Evolutionary conservation across 495 filamentous ascomycete genomes (phyloP).

Genomic region (Xylaria nigripes): DNA sequence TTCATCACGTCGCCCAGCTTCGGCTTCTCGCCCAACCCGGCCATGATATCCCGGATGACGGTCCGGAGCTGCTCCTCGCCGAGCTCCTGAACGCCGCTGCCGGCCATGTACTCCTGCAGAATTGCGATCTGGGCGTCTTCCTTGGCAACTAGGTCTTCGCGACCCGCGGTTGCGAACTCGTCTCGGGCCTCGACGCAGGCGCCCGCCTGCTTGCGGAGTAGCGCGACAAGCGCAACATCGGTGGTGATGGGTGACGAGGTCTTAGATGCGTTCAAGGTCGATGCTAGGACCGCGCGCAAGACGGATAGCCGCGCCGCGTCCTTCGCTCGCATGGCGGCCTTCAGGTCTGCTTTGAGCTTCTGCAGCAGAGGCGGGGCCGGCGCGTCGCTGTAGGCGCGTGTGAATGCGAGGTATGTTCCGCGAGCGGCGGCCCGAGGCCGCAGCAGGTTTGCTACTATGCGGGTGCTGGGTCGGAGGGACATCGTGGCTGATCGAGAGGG

Average conservation of each 20-base stretch:
- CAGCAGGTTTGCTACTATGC: constrained; percentile 5
- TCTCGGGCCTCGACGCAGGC: constrained; percentile 33
- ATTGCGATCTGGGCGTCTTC: constrained; percentile 43
- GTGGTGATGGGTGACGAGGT: constrained; percentile 45
- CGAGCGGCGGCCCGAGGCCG: constrained; percentile 1
- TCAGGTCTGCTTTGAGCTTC: constrained; percentile 48
- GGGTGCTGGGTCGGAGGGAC: constrained; percentile 6
- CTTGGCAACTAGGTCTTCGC: constrained; percentile 48
- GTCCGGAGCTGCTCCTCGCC: constrained; percentile 32
- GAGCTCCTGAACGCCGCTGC: constrained; percentile 36
- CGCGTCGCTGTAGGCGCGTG: constrained; percentile 32
- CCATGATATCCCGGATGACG: constrained; percentile 31
- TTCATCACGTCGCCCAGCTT: constrained; percentile 31
- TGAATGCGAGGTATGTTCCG: constrained; percentile 5
- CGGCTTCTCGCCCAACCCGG: constrained; percentile 19
- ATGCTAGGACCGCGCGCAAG: constrained; percentile 45
- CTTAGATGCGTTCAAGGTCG: constrained; percentile 50
- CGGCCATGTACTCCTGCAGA: constrained; percentile 39
- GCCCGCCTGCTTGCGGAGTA: constrained; percentile 40
- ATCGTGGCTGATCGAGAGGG: not conserved
- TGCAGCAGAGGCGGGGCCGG: constrained; percentile 33
- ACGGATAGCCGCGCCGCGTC: constrained; percentile 46
- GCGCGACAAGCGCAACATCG: constrained; percentile 47
- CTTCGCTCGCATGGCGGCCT: constrained; percentile 52
- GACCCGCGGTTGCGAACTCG: constrained; percentile 42